Conservation (phyloP, 768 basidiomycete species). For the Nidularia pulvinata region DNA sequence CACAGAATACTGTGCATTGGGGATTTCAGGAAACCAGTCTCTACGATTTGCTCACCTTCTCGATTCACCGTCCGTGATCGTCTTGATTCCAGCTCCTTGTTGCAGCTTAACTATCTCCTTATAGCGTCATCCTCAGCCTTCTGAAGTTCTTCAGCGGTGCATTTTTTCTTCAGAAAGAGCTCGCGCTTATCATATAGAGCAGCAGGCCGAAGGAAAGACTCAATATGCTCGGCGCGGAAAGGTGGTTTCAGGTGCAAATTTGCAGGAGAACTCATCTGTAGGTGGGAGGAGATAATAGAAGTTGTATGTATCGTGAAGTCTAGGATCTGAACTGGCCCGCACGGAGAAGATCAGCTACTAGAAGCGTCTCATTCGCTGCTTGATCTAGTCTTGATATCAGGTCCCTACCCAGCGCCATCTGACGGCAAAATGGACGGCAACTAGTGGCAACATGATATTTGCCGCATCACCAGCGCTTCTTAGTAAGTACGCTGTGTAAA, state of each 20-base stretch:
- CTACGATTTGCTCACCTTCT: constrained; percentile 22
- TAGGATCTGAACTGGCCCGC: too few species aligned
- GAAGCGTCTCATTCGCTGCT: too few species aligned
- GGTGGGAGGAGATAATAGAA: too few species aligned
- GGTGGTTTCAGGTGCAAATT: constrained; percentile 35
- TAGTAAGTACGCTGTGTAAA: too few species aligned
- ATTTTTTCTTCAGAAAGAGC: constrained; percentile 37
- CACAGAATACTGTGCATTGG: not conserved
- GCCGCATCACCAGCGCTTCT: too few species aligned
- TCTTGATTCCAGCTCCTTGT: constrained; percentile 51
- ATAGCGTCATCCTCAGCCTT: constrained; percentile 54
- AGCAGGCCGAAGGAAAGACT: constrained; percentile 56
- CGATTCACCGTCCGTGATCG: constrained; percentile 65
- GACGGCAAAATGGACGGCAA: too few species aligned
- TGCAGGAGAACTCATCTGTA: too few species aligned
- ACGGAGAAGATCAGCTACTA: too few species aligned
- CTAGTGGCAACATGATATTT: too few species aligned
- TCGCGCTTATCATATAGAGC: constrained; percentile 47
- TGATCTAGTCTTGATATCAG: too few species aligned
- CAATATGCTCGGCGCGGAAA: constrained; percentile 58
- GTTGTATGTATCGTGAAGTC: too few species aligned
- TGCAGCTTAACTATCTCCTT: constrained; percentile 51
- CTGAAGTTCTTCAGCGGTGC: constrained; percentile 40
- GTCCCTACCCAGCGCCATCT: too few species aligned
- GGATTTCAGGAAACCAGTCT: not conserved